Evolutionary conservation across 345 rosid species (phyloP).

Genomic region (Brassica nigra): DNA sequence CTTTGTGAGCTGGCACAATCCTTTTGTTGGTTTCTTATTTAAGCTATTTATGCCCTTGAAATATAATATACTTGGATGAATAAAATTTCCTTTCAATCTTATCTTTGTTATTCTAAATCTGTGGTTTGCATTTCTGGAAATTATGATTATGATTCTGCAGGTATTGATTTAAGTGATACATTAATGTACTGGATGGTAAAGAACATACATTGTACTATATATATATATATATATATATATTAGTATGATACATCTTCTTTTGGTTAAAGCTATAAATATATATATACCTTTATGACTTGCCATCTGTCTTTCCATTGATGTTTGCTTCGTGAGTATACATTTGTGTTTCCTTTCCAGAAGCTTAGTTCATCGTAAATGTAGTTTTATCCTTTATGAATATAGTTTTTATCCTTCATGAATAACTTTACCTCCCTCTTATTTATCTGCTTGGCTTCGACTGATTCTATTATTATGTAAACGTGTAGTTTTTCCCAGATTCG

Average conservation of each 20-base stretch:
- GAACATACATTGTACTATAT: background rate
- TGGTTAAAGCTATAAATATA: background rate
- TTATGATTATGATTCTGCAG: background rate
- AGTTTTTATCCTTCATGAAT: background rate
- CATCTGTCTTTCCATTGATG: slow-evolving; percentile 59
- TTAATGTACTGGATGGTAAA: background rate
- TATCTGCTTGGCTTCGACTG: background rate
- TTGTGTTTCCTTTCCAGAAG: background rate
- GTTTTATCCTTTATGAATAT: too few relatives aligned
- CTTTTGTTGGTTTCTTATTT: background rate
- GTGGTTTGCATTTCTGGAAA: background rate
- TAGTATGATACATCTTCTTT: background rate
- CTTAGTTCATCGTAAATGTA: slow-evolving; percentile 5
- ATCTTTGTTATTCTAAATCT: background rate
- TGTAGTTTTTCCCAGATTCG: background rate
- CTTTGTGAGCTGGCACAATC: background rate
- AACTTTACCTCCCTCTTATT: background rate
- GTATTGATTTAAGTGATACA: background rate
- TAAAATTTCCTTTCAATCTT: background rate
- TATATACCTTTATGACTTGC: slow-evolving; percentile 78
- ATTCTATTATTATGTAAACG: background rate
- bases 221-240: too few relatives aligned
- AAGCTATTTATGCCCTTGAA: background rate
- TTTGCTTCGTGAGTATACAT: background rate
- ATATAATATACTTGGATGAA: background rate